Percentiles rank a stretch among this genome's conserved stretches.
Conservation (phyloP, 2,329 filamentous ascomycete genomes). For the Fusarium abutilonis region DNA sequence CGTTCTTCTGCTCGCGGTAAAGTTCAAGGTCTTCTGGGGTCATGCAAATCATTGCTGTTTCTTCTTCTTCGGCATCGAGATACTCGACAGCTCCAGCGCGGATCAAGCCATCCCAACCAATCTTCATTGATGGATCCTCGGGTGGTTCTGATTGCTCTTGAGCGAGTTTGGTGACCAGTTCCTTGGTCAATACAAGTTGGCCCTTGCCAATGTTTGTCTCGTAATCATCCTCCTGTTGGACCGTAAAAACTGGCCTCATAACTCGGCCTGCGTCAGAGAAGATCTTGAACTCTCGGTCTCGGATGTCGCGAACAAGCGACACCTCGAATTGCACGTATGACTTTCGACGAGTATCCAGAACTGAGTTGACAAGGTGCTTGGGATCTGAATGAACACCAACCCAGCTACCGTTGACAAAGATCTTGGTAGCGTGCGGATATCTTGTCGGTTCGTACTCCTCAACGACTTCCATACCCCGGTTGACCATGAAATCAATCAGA, state of each 20-base stretch:
- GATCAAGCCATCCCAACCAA: slow-evolving; percentile 89
- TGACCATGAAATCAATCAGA: slow-evolving; percentile 86
- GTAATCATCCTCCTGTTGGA: slow-evolving; percentile 84
- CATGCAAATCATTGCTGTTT: slow-evolving; percentile 99
- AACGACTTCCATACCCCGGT: slow-evolving; percentile 93
- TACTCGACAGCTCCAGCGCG: slow-evolving; percentile 91
- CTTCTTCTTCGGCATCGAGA: slow-evolving; percentile 96
- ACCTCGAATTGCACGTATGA: slow-evolving; percentile 91
- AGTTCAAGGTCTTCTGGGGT: slow-evolving; percentile 92
- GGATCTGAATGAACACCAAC: slow-evolving; percentile 94
- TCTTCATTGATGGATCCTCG: slow-evolving; percentile 68
- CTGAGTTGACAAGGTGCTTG: slow-evolving; percentile 81
- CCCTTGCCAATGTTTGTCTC: slow-evolving; percentile 70
- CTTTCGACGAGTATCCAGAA: slow-evolving; percentile 80
- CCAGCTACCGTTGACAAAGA: slow-evolving; percentile 98
- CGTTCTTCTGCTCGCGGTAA: slow-evolving; percentile 74
- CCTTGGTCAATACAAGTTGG: slow-evolving; percentile 82
- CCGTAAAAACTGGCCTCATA: slow-evolving; percentile 91
- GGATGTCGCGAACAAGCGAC: slow-evolving; percentile 93
- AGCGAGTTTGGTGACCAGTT: slow-evolving; percentile 79
- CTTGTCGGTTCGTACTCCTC: slow-evolving; percentile 91
- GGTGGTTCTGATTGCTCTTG: slow-evolving; percentile 75
- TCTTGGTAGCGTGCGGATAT: slow-evolving; percentile 93
- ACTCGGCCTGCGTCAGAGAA: slow-evolving; percentile 97
- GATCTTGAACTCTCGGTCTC: slow-evolving; percentile 97